Base-by-base conservation (phyloP, 495 filamentous ascomycete genomes). In the Trichocladium uniseriatum region DNA sequence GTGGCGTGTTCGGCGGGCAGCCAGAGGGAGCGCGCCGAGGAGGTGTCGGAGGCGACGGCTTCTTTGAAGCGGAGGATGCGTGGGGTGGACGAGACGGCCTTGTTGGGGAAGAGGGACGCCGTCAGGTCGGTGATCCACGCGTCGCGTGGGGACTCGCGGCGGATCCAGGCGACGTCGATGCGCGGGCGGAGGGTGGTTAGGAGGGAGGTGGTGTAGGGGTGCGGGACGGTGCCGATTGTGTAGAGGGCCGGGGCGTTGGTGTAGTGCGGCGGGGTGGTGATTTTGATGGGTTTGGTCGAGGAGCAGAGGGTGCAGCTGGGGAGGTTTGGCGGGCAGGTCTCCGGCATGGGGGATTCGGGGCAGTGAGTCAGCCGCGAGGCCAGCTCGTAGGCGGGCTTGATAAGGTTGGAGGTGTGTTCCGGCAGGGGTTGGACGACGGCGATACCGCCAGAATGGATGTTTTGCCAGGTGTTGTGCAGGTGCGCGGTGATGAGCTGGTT, bases 321-420 rank as follows among this genome's bases (percentile, higher is more conserved):
- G 0, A 67, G 54, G 62, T 96, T 97, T 0, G 89, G 89, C 2
- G 92, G 92, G 60, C 92, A 98, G n/a, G 86, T 87, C 0, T 72
- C 52, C 1, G 85, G 82, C 4, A 84, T 68, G 0, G 89, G 86
- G 0, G 79, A 79, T 8, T 76, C 66, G 0, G 87, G 76, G 61
- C 92, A 98, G 53, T 77, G 67, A 7, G 79, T 76, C 4, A 98
- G 80, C 20, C 82, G 77, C 22, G 76, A 69, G 1, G 89, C 89
- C 14, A 97, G 70, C 18, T 80, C 66, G 32, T 81, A 65, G 0
- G 86, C 86, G 8, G 85, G 82, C 16, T 79, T 69, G 31, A 86
- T 76, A 38, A 94, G 67, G 24, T 81, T 73, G 3, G 85, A 82
- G 10, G 86, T 86, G 60, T 87, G 79, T 42, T 83, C 67, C 4